These are phyloP conservation scores for Sclerotinia minor DNA, from an alignment of 2,329 filamentous ascomycete species.

Conservation along the genomic window DNA sequence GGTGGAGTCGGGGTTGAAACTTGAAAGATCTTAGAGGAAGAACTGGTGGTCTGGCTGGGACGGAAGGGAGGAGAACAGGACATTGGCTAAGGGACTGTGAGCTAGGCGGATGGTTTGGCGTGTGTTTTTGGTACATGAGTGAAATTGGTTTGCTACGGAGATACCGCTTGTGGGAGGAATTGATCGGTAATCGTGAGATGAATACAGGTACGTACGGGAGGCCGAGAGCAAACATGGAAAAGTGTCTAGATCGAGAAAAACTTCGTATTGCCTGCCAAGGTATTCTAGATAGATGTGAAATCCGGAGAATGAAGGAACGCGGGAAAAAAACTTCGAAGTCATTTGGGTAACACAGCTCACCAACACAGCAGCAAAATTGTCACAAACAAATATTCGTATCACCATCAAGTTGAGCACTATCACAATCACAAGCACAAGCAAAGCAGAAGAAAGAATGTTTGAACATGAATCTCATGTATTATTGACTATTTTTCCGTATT, in stretches of 20 bases:
- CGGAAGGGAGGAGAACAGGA: slow-evolving; percentile 1
- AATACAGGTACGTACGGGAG: background rate
- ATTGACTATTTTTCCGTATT: slow-evolving; percentile 3
- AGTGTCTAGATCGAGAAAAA: background rate
- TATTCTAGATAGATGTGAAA: background rate
- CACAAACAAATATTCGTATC: slow-evolving; percentile 15
- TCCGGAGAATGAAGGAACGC: background rate
- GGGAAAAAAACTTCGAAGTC: background rate
- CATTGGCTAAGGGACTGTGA: background rate
- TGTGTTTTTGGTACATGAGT: slow-evolving; percentile 2
- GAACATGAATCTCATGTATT: slow-evolving; percentile 16
- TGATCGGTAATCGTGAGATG: background rate
- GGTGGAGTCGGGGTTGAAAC: background rate
- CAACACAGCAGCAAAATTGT: background rate
- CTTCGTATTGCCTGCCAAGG: background rate
- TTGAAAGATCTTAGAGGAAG: background rate
- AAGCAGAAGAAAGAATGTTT: background rate
- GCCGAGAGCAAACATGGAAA: slow-evolving; percentile 10
- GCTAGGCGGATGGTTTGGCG: background rate
- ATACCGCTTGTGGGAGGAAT: background rate
- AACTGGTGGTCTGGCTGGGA: slow-evolving; percentile 2
- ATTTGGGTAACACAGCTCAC: background rate
- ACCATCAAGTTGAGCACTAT: slow-evolving; percentile 3
- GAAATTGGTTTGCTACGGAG: background rate
- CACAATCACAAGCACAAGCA: background rate